These are phyloP conservation scores for Neurospora sp. DNA, from an alignment of 495 filamentous ascomycete species.

Conservation along the genomic window DNA sequence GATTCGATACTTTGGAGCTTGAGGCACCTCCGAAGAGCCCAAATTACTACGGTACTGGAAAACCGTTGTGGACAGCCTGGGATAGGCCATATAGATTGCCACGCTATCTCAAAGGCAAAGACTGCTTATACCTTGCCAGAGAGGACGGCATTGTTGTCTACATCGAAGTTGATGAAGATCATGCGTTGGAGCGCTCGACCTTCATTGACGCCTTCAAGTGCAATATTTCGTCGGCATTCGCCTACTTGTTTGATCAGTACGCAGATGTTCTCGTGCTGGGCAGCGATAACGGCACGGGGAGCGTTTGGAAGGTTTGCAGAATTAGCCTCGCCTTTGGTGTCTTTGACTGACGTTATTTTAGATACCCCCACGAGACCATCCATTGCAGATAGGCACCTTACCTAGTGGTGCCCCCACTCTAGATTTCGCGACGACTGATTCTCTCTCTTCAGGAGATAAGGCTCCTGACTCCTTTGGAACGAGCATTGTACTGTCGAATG, in stretches of 20 bases:
- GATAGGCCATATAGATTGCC: conserved; percentile 56
- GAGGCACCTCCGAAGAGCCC: conserved; percentile 18
- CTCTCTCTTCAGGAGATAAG: background rate
- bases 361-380: conserved; percentile 33
- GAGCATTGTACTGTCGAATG: conserved; percentile 8
- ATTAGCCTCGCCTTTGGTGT: background rate
- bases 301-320: conserved; percentile 55
- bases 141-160: conserved; percentile 69
- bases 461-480: background rate
- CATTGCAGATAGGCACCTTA: conserved; percentile 36
- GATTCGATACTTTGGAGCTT: conserved; percentile 29
- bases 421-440: conserved; percentile 51
- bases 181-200: conserved; percentile 36
- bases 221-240: conserved; percentile 57
- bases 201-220: conserved; percentile 50
- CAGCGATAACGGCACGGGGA: conserved; percentile 74
- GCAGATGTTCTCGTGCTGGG: conserved; percentile 71
- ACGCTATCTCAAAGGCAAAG: conserved; percentile 47
- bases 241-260: conserved; percentile 38
- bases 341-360: conserved; percentile 15
- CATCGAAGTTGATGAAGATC: conserved; percentile 50
- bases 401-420: conserved; percentile 77
- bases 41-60: conserved; percentile 28
- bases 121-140: conserved; percentile 68
- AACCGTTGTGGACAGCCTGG: conserved; percentile 54